phyloP scores from a whole-genome alignment of 805 yeast species.

The Ascoidea asiatica region DNA sequence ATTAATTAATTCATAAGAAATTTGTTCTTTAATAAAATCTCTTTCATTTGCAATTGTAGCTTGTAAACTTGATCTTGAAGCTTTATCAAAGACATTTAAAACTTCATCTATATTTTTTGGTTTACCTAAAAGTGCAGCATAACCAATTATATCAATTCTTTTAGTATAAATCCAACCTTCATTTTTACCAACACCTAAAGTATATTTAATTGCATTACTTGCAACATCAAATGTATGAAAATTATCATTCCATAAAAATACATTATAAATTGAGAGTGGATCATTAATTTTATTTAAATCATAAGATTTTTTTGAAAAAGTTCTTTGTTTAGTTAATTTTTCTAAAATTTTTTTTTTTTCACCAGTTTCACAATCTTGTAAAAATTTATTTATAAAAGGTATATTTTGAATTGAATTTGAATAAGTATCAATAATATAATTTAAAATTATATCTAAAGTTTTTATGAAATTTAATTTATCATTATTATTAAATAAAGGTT shows the following conservation, averaged over 20 bases:
- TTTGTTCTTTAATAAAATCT: not conserved
- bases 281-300: not conserved
- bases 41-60: not conserved
- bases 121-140: not conserved
- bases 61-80: not conserved
- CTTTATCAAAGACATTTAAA: not conserved
- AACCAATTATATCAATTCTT: not conserved
- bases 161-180: not conserved
- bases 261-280: slow-evolving; percentile 23
- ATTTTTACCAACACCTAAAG: slow-evolving; percentile 16
- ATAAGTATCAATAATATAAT: slow-evolving; percentile 13
- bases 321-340: not conserved
- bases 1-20: not conserved
- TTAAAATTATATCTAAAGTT: slow-evolving; percentile 22
- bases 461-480: slow-evolving; percentile 45
- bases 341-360: not conserved
- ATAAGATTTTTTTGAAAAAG: not conserved
- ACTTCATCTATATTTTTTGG: not conserved
- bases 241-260: slow-evolving; percentile 72
- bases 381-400: not conserved
- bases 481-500: slow-evolving; percentile 40
- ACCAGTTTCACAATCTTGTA: no score
- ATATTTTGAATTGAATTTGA: slow-evolving; percentile 4
- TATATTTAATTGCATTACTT: slow-evolving; percentile 26
- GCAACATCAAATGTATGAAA: slow-evolving; percentile 50